Percentiles rank a stretch among this genome's conserved stretches.
phyloP scores from a whole-genome alignment of 768 basidiomycete genomes.

The Solioccasus polychromus region DNA sequence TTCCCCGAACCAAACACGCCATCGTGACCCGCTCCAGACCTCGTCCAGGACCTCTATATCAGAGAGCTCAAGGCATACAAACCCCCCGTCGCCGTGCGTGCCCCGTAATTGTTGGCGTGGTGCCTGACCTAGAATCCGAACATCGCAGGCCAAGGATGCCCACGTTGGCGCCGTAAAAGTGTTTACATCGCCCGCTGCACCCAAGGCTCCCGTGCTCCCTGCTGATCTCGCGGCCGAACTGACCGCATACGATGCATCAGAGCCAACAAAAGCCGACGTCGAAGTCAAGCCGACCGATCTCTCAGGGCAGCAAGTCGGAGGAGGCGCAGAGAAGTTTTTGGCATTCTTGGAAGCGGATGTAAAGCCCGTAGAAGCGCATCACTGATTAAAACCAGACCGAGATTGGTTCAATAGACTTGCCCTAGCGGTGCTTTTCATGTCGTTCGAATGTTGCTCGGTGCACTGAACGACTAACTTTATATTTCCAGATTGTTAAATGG shows the following conservation, averaged over 20 bases:
- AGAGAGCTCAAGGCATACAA: slow-evolving; percentile 90
- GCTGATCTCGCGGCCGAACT: slow-evolving; percentile 86
- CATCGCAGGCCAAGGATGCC: slow-evolving; percentile 76
- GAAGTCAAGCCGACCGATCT: slow-evolving; percentile 30
- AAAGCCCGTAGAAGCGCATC: slow-evolving; percentile 62
- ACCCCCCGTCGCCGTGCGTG: slow-evolving; percentile 61
- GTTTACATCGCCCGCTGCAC: slow-evolving; percentile 71
- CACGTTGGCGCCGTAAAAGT: slow-evolving; percentile 85
- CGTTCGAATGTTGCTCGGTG: neutral
- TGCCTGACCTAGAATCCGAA: slow-evolving; percentile 1
- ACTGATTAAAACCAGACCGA: slow-evolving; percentile 29
- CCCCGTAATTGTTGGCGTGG: neutral
- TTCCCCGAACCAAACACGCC: slow-evolving; percentile 20
- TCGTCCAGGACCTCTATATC: slow-evolving; percentile 90
- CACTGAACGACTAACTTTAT: neutral
- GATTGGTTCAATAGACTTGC: slow-evolving; percentile 18
- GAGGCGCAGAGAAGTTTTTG: slow-evolving; percentile 74
- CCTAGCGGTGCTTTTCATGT: neutral
- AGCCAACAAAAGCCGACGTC: slow-evolving; percentile 57
- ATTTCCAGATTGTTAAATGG: too few species aligned
- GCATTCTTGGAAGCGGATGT: slow-evolving; percentile 79
- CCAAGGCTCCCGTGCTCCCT: slow-evolving; percentile 74
- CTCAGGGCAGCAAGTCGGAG: slow-evolving; percentile 22
- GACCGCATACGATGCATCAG: slow-evolving; percentile 76
- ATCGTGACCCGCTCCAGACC: slow-evolving; percentile 49